phyloP scores from a whole-genome alignment of 1,284 basidiomycete genomes.

The Leccinum variabile region DNA sequence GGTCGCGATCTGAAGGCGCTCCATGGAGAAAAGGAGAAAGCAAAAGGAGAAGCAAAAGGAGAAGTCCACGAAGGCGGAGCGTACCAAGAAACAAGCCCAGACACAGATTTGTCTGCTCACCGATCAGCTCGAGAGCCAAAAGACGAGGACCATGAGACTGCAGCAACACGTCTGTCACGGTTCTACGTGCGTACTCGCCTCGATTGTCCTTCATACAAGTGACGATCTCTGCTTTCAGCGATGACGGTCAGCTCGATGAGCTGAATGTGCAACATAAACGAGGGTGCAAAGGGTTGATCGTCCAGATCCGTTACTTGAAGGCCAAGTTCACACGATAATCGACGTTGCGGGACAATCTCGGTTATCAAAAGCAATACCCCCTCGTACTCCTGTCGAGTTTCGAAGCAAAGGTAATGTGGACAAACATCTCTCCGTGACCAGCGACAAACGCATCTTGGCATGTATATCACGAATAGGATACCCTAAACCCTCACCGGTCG shows the following conservation, averaged over 20 bases:
- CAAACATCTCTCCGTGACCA: constrained; percentile 31
- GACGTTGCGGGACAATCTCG: constrained; percentile 74
- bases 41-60: constrained; percentile 56
- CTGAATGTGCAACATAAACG: constrained; percentile 67
- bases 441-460: constrained; percentile 77
- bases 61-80: constrained; percentile 52
- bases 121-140: constrained; percentile 60
- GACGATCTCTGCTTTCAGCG: constrained; percentile 29
- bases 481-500: constrained; percentile 37
- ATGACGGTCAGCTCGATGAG: constrained; percentile 49
- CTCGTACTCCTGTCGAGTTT: constrained; percentile 62
- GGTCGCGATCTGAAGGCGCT: constrained; percentile 72
- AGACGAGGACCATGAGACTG: constrained; percentile 45
- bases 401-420: constrained; percentile 69
- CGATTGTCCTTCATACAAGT: background rate
- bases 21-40: constrained; percentile 61
- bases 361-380: constrained; percentile 86
- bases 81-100: constrained; percentile 63
- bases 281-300: constrained; percentile 85
- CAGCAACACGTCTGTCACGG: constrained; percentile 52
- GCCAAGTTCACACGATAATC: constrained; percentile 88
- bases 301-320: constrained; percentile 91
- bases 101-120: constrained; percentile 59
- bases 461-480: constrained; percentile 78
- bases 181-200: constrained; percentile 44